phyloP scores from a whole-genome alignment of 257 asterid genomes.

The Solanum corneliomulleri region DNA sequence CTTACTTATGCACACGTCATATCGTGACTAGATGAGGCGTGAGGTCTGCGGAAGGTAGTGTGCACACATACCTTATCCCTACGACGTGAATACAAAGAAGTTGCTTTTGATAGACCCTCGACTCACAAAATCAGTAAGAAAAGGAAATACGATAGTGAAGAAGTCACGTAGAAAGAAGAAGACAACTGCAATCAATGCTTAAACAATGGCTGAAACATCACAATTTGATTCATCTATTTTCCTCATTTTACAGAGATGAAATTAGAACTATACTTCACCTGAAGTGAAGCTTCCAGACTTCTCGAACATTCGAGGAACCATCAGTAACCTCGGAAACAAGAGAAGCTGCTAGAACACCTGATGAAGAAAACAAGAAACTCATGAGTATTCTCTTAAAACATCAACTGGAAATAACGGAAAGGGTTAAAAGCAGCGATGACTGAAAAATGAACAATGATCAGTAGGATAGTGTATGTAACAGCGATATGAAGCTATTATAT shows the following conservation, averaged over 20 bases:
- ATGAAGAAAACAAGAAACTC: not conserved
- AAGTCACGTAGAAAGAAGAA: rapidly evolving
- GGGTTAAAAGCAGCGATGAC: not conserved
- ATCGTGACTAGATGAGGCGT: no score
- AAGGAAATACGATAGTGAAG: not conserved
- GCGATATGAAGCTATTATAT: not conserved
- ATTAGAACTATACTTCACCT: slow-evolving; percentile 17
- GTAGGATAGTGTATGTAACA: not conserved
- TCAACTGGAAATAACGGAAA: not conserved
- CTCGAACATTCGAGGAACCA: slow-evolving; percentile 90
- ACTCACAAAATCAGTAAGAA: not conserved
- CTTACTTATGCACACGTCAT: no score
- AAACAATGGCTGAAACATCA: not conserved
- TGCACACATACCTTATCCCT: no score
- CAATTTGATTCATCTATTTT: not conserved
- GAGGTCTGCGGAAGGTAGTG: no score
- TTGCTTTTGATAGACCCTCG: not conserved
- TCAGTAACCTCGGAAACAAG: slow-evolving; percentile 77
- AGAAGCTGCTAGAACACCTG: slow-evolving; percentile 51
- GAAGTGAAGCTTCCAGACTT: slow-evolving; percentile 72
- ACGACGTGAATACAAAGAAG: no score
- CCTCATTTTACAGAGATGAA: not conserved
- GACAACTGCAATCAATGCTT: not conserved
- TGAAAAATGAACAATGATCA: not conserved
- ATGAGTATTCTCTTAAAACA: not conserved